Evolutionary conservation across 225 moss, liverwort and hornwort species (phyloP).

Genomic region (Marchantia polymorpha): DNA sequence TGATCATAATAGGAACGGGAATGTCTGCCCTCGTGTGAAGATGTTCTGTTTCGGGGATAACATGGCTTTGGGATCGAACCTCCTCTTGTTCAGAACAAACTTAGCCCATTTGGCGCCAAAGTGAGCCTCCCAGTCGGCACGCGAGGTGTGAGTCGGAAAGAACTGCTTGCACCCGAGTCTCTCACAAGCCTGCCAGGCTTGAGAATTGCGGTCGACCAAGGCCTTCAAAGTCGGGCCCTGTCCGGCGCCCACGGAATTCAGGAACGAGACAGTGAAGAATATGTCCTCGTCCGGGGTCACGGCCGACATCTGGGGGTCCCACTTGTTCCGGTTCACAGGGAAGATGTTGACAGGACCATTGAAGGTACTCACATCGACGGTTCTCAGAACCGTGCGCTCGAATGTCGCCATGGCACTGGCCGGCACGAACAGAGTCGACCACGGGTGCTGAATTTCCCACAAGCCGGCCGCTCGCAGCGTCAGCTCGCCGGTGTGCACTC

Average conservation of each 20-base stretch:
- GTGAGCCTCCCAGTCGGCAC: conserved; percentile 44
- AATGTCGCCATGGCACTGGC: conserved; percentile 48
- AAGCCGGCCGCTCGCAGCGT: conserved; percentile 31
- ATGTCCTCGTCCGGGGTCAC: conserved; percentile 41
- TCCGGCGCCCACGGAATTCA: conserved; percentile 35
- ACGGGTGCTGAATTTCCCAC: conserved; percentile 82
- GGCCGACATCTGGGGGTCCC: conserved; percentile 46
- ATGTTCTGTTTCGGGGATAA: conserved; percentile 52
- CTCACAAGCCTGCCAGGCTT: conserved; percentile 22
- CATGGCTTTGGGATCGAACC: conserved; percentile 49
- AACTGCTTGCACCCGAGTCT: conserved; percentile 53
- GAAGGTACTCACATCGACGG: conserved; percentile 30
- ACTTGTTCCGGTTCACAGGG: conserved; percentile 73
- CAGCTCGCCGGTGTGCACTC: conserved; percentile 56
- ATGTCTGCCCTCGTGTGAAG: conserved; percentile 27
- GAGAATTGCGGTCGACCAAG: conserved; percentile 24
- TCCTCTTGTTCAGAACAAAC: conserved; percentile 39
- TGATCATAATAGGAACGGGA: no score
- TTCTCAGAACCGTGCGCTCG: conserved; percentile 51
- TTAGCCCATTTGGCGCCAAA: conserved; percentile 45
- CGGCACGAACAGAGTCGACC: conserved; percentile 70
- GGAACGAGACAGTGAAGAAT: conserved; percentile 53
- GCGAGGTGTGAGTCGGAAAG: conserved; percentile 33
- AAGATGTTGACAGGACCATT: conserved; percentile 69
- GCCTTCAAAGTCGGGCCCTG: conserved; percentile 15